Conservation (phyloP, 345 rosid species). For the Hibiscus tridactylites region DNA sequence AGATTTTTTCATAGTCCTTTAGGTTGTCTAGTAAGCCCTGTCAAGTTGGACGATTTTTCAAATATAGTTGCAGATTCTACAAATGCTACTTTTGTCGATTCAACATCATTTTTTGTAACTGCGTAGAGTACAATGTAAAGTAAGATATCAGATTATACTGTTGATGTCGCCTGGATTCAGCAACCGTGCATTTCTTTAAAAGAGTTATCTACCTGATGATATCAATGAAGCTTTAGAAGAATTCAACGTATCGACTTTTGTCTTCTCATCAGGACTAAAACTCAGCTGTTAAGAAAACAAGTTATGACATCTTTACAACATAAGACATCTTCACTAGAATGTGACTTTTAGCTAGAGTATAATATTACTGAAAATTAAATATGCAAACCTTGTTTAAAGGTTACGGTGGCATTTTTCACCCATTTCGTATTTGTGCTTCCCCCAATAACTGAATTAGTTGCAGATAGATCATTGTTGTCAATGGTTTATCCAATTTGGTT, state of each 20-base stretch:
- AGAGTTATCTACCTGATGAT: too few relatives aligned
- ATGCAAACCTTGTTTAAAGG: conserved; percentile 27
- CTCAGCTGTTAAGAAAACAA: conserved; percentile 43
- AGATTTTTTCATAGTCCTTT: conserved; percentile 45
- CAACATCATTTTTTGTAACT: conserved; percentile 60
- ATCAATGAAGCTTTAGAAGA: too few relatives aligned
- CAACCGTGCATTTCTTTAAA: neutral
- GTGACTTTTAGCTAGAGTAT: too few relatives aligned
- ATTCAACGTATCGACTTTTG: conserved; percentile 33
- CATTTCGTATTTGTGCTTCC: conserved; percentile 60
- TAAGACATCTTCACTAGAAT: neutral
- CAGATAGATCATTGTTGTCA: too few relatives aligned
- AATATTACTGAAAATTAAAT: neutral
- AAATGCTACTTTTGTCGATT: conserved; percentile 68
- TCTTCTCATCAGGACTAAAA: conserved; percentile 57
- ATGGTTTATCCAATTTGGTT: too few relatives aligned
- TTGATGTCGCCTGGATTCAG: too few relatives aligned
- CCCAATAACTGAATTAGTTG: conserved; percentile 41
- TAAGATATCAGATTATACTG: neutral
- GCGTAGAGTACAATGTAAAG: conserved; percentile 8
- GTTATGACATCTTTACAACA: neutral
- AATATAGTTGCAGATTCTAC: conserved; percentile 71
- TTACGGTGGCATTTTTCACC: conserved; percentile 57
- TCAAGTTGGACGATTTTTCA: conserved; percentile 70
- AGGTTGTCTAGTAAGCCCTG: conserved; percentile 59